Evolutionary conservation across 306 rosid species (phyloP).

Genomic region (Erythrophleum fordii): DNA sequence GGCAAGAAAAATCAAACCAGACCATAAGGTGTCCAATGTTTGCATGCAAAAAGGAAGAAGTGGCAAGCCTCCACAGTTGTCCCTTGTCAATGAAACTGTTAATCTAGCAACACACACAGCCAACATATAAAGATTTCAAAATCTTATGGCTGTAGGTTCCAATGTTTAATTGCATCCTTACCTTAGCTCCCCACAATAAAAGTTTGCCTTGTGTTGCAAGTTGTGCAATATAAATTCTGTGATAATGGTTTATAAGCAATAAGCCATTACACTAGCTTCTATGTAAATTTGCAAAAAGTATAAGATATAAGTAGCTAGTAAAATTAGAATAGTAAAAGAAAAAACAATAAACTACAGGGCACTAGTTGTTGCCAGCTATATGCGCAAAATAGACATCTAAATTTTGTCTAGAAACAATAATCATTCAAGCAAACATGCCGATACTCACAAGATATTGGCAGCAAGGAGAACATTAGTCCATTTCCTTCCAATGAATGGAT

Average conservation of each 20-base stretch:
- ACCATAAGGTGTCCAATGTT: slow-evolving; percentile 88
- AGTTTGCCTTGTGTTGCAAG: slow-evolving; percentile 74
- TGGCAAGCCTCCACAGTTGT: slow-evolving; percentile 86
- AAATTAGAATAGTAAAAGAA: not conserved
- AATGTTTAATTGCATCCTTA: slow-evolving; percentile 41
- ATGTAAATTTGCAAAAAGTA: slow-evolving; percentile 20
- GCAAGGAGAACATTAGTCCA: slow-evolving; percentile 87
- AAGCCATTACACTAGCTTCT: slow-evolving; percentile 7
- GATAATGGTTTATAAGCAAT: slow-evolving; percentile 32
- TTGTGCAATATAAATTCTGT: slow-evolving; percentile 74
- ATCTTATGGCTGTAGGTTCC: not conserved
- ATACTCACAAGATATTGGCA: slow-evolving; percentile 78
- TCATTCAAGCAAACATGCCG: slow-evolving; percentile 21
- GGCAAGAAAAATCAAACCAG: slow-evolving; percentile 32
- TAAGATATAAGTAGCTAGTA: slow-evolving; percentile 11
- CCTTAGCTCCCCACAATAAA: slow-evolving; percentile 94
- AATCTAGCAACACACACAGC: slow-evolving; percentile 50
- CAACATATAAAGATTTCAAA: slow-evolving; percentile 26
- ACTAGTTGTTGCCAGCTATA: not conserved
- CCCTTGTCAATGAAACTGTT: slow-evolving; percentile 81
- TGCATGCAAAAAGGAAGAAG: slow-evolving; percentile 89
- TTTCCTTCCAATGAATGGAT: slow-evolving; percentile 56
- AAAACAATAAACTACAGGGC: not conserved
- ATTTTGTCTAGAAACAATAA: slow-evolving; percentile 10
- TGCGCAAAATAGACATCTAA: slow-evolving; percentile 11